Evolutionary conservation across 2,329 filamentous ascomycete genomes (phyloP).

Genomic region (Drechmeria coniospora): DNA sequence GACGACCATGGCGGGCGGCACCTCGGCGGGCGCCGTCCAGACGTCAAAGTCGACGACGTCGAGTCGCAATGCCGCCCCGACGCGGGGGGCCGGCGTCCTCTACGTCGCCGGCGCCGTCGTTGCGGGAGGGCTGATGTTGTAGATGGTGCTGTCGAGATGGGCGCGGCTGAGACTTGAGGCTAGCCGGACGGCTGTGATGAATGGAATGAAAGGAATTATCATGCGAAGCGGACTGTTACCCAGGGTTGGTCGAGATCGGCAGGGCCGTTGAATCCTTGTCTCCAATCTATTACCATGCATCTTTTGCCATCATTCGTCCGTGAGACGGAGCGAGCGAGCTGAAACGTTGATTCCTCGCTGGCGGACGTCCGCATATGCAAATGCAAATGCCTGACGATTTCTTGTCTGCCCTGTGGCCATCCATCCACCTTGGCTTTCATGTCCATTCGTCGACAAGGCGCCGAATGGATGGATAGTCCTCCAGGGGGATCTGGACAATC

Average conservation of each 20-base stretch:
- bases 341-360: too few species aligned
- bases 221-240: too few species aligned
- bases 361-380: too few species aligned
- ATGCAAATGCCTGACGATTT: too few species aligned
- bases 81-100: neutral
- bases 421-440: neutral
- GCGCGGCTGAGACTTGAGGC: neutral
- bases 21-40: neutral
- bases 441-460: neutral
- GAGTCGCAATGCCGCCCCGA: neutral
- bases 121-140: neutral
- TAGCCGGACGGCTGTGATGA: neutral
- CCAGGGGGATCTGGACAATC: neutral
- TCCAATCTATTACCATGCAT: too few species aligned
- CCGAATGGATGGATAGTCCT: too few species aligned
- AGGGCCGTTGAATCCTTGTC: too few species aligned
- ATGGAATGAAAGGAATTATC: too few species aligned
- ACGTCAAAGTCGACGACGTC: neutral
- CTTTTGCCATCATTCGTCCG: too few species aligned
- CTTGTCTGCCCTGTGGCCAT: too few species aligned
- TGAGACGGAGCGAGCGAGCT: too few species aligned
- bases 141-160: neutral
- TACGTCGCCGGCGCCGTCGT: neutral
- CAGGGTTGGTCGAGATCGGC: too few species aligned
- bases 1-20: constrained; percentile 15